phyloP scores from a whole-genome alignment of 805 yeast species.

The Candida piceae region DNA sequence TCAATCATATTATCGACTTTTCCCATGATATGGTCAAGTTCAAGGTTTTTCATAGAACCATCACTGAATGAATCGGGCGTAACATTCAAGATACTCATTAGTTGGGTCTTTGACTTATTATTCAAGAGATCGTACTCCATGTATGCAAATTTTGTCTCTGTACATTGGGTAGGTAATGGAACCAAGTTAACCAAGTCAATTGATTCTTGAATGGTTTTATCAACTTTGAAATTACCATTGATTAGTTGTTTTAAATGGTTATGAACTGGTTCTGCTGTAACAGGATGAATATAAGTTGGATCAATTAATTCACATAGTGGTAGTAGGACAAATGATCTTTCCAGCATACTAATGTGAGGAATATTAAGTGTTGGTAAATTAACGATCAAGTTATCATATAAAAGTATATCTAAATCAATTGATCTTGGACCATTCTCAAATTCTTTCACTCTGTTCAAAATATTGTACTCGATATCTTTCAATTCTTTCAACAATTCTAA shows the following conservation, averaged over 20 bases:
- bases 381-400: constrained; percentile 57
- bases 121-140: constrained; percentile 42
- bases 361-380: constrained; percentile 57
- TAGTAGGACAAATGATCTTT: constrained; percentile 81
- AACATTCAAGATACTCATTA: constrained; percentile 86
- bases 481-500: constrained; percentile 51
- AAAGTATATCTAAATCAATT: constrained; percentile 81
- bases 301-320: constrained; percentile 82
- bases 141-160: constrained; percentile 17
- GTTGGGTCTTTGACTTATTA: constrained; percentile 45
- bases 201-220: constrained; percentile 41
- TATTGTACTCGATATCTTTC: constrained; percentile 74
- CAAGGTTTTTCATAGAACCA: constrained; percentile 51
- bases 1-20: constrained; percentile 45
- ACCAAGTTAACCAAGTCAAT: constrained; percentile 44
- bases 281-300: constrained; percentile 69
- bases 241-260: constrained; percentile 52
- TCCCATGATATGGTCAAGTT: constrained; percentile 36
- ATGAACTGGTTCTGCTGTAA: constrained; percentile 76
- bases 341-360: constrained; percentile 87
- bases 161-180: constrained; percentile 34
- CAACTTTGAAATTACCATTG: constrained; percentile 16
- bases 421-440: constrained; percentile 90
- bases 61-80: constrained; percentile 97
- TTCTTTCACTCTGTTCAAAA: constrained; percentile 64